Base-by-base conservation (phyloP, 305 asterid genomes). In the Rubia balearica region DNA sequence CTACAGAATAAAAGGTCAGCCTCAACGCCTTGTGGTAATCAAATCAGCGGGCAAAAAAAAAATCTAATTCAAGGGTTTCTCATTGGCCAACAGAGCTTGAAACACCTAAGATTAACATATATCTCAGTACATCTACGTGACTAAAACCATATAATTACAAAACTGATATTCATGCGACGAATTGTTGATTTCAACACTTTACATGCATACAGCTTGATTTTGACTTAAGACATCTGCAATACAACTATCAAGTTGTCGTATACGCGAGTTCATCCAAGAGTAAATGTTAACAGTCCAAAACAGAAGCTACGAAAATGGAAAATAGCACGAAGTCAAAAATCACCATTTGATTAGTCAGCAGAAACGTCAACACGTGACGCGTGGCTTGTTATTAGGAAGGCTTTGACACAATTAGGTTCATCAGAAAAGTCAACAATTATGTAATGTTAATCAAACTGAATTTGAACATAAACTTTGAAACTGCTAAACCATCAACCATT, bases 1-100 rank as follows among this genome's bases (percentile, higher is more conserved):
- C 98, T 93, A 80, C 69, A 65, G 43, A 66, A 55, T 56, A 68
- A 46, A 51, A 71, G 48, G 75, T 65, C 65, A 81, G 76, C 14
- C 33, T 68, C 57, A 61, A 71, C n/a, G 55, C 46, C 30, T 48
- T 27, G 24, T 0, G 14, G 60, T 61, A 69, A 21, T 30, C 22
- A 61, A 63, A 30, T 4, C 60, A 3, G 19, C 51, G 1, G 8
- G 7, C 12, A 19, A 24, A n/a, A 6, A 61, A 30, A n/a, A 38
- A 64, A 53, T 12, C 48, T 36, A 11, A 61, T 12, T 61, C 6
- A 8, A 61, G 33, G 41, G 30, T 22, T 22, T 61, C 65, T 61
- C 40, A 61, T 24, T 30, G 65, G 12, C 41, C 46, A 3, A 19
- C 42, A 40, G 68, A 64, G 10, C 49, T 64, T 64, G 30, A 3